Evolutionary conservation across 148 eudicot genomes (phyloP).

Genomic region (Vaccinium macrocarpon): DNA sequence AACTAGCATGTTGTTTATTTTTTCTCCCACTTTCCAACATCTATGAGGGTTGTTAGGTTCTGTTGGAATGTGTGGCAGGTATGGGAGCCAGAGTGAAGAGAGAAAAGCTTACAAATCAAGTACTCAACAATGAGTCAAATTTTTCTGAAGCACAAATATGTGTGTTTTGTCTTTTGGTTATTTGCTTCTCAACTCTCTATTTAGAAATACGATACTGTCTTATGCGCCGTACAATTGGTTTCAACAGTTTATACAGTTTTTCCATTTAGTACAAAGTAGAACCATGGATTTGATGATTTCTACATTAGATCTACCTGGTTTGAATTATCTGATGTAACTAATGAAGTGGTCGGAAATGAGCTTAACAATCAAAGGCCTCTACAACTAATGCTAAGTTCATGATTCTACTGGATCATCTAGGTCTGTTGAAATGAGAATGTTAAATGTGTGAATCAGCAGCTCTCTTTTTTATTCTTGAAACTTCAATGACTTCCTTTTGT

Average conservation of each 20-base stretch:
- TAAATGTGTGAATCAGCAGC: not conserved
- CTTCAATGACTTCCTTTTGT: not conserved
- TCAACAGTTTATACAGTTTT: not conserved
- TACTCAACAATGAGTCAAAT: not conserved
- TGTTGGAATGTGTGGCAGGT: not conserved
- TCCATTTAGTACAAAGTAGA: not conserved
- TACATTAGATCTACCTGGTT: not conserved
- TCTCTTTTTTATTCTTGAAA: not conserved
- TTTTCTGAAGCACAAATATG: not conserved
- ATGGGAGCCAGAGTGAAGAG: not conserved
- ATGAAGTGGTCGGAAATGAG: not conserved
- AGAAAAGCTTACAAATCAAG: not conserved
- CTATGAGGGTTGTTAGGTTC: not conserved
- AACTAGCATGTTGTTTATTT: not conserved
- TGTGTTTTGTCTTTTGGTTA: not conserved
- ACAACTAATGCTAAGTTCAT: not conserved
- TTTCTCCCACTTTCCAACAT: not conserved
- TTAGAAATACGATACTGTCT: not conserved
- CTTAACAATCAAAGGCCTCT: constrained; percentile 4
- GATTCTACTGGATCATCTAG: not conserved
- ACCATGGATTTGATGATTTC: not conserved
- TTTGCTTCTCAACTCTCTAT: not conserved
- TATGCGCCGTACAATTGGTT: not conserved
- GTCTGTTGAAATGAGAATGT: not conserved
- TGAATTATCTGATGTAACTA: not conserved